These are phyloP conservation scores for Purpureocillium lavendulum DNA, from an alignment of 2,329 filamentous ascomycete species.

Conservation along the genomic window DNA sequence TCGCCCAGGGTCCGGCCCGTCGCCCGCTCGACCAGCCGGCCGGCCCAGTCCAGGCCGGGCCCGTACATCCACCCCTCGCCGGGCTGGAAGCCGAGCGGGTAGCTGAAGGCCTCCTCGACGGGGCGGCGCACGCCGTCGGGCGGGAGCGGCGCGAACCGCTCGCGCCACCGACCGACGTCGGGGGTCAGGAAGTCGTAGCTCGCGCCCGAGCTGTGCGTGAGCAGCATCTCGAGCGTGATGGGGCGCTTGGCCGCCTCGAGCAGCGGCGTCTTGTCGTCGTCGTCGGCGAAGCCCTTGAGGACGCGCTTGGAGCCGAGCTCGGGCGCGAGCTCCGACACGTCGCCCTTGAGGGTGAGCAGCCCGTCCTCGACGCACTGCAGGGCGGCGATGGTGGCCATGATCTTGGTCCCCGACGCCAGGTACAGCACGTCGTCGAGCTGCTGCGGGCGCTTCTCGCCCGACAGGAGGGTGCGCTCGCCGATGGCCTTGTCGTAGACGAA, in stretches of 20 bases:
- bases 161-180: slow-evolving; percentile 23
- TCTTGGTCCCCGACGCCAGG: slow-evolving; percentile 30
- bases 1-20: slow-evolving; percentile 33
- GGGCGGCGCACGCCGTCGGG: slow-evolving; percentile 12
- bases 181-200: slow-evolving; percentile 35
- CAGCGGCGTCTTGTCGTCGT: slow-evolving; percentile 27
- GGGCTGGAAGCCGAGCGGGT: slow-evolving; percentile 31
- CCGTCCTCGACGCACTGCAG: slow-evolving; percentile 48
- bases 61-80: slow-evolving; percentile 43
- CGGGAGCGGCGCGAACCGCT: slow-evolving; percentile 15
- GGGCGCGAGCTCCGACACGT: slow-evolving; percentile 35
- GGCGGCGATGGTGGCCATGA: slow-evolving; percentile 42
- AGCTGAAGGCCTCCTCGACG: slow-evolving; percentile 31
- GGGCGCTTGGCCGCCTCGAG: slow-evolving; percentile 21
- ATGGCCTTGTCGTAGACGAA: slow-evolving; percentile 31
- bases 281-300: slow-evolving; percentile 32
- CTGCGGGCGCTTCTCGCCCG: slow-evolving; percentile 28
- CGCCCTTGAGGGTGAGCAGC: slow-evolving; percentile 33
- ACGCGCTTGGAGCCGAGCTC: slow-evolving; percentile 39
- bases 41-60: slow-evolving; percentile 42
- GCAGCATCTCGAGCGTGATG: slow-evolving; percentile 42
- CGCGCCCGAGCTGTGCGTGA: slow-evolving; percentile 42
- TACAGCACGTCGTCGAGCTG: slow-evolving; percentile 26
- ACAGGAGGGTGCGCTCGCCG: slow-evolving; percentile 30
- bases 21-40: slow-evolving; percentile 38